Conservation (phyloP, 495 filamentous ascomycete species). For the Hyaloscypha variabilis region DNA sequence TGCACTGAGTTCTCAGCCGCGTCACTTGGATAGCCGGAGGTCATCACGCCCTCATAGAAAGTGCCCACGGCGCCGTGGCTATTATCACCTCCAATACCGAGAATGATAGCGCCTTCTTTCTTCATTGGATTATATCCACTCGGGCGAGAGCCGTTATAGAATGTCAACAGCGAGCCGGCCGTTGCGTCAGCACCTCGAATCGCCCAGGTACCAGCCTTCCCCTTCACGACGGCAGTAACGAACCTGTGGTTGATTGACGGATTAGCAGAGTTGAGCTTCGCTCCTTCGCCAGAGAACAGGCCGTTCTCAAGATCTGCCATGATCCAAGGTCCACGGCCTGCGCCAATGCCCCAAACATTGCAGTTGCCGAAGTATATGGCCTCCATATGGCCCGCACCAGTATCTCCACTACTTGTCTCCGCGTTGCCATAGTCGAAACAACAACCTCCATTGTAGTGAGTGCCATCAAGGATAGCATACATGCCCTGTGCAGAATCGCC, state of each 20-base stretch:
- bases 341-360: conserved; percentile 52
- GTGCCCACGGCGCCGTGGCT: conserved; percentile 57
- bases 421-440: conserved; percentile 68
- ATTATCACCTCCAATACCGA: conserved; percentile 63
- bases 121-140: conserved; percentile 60
- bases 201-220: conserved; percentile 51
- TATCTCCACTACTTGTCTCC: conserved; percentile 54
- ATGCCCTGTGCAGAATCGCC: conserved; percentile 58
- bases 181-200: conserved; percentile 56
- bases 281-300: conserved; percentile 52
- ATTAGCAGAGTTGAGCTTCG: conserved; percentile 45
- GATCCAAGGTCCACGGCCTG: conserved; percentile 59
- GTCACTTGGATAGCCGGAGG: conserved; percentile 57
- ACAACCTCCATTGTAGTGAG: conserved; percentile 59
- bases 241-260: conserved; percentile 53
- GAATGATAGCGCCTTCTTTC: conserved; percentile 62
- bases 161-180: conserved; percentile 56
- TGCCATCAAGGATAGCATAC: conserved; percentile 62
- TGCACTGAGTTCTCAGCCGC: conserved; percentile 56
- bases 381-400: conserved; percentile 63
- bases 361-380: conserved; percentile 59
- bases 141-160: conserved; percentile 56
- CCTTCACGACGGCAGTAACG: conserved; percentile 55
- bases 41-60: conserved; percentile 66
- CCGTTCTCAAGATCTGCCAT: conserved; percentile 66